Base-by-base conservation (phyloP, 2,329 filamentous ascomycete species). In the Aspergillus japonicus region DNA sequence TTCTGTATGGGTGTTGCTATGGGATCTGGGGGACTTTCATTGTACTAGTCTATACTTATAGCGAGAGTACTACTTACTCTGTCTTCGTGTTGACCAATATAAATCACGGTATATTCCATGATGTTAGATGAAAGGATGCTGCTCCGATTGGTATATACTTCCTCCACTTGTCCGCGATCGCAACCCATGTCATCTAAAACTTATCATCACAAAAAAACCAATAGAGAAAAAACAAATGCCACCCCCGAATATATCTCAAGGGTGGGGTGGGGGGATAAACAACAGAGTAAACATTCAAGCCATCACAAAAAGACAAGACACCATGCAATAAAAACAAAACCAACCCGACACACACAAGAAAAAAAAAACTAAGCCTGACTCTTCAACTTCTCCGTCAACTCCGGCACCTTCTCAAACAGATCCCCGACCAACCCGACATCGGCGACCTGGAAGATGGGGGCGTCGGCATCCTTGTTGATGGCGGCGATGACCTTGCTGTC, bases 401-500 rank as follows among this genome's bases (percentile, higher is more conserved):
- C 93, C 1, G 95, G 95, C 48, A 97, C 92, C 81, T 92, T 93
- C 59, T 96, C 92, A 74, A 98, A 98, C 69, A 99, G 79, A 81
- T 99, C 95, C 47, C 93, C 94, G 5, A 99, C 94, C 55, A 99
- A 81, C 12, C 95, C 95, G 56, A 98, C 92, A 78, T 99, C 95
- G 4, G 95, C 95, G 60, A 99, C 87, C 79, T 99, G 95, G 84
- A 99, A 99, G 69, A 99, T 99, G 31, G 95, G 95, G 59, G 95
- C 95, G 77, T 99, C 95, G 4, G 88, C 82, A 73, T 99, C 95
- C 82, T 99, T 99, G 84, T 99, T 99, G 74, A 99, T 98, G 14
- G 92, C 92, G 23, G 94, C 95, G 80, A 99, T 99, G 60, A 99
- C 95, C 82, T 99, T 99, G 82, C 92, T 97, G 75, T 99, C 95